These are phyloP conservation scores for Daldinia decipiens DNA, from an alignment of 495 filamentous ascomycete genomes.

Conservation along the genomic window DNA sequence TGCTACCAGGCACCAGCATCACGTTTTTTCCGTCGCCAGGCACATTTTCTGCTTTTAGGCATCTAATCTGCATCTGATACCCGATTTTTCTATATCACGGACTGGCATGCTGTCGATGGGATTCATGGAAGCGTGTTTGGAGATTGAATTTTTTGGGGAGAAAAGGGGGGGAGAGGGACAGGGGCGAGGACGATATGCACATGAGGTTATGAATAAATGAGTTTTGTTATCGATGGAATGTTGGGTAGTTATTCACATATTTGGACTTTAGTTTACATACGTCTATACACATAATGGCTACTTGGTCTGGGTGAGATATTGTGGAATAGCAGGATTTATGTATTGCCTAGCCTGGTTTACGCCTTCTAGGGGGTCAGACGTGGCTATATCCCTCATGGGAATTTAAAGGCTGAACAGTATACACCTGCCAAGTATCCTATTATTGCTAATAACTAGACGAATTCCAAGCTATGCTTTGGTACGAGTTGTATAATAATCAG, in stretches of 20 bases:
- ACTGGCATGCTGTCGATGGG: slow-evolving; percentile 9
- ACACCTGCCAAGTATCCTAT: neutral
- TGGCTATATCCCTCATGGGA: neutral
- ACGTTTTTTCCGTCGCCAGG: slow-evolving; percentile 9
- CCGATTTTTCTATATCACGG: slow-evolving; percentile 25
- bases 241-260: neutral
- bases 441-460: too few relatives aligned
- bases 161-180: too few relatives aligned
- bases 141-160: too few relatives aligned
- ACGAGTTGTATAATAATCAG: neutral
- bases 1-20: slow-evolving; percentile 30
- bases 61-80: slow-evolving; percentile 43
- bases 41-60: slow-evolving; percentile 43
- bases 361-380: neutral
- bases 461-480: too few relatives aligned
- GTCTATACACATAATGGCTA: neutral
- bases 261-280: neutral
- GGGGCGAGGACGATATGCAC: too few relatives aligned
- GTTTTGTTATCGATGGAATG: neutral
- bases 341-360: neutral
- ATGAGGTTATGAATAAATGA: too few relatives aligned
- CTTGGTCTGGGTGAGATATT: neutral
- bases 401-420: neutral
- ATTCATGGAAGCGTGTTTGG: neutral
- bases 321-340: neutral